Base-by-base conservation (phyloP, 176 grass and related monocot species). In the Bolboschoenus planiculmis region DNA sequence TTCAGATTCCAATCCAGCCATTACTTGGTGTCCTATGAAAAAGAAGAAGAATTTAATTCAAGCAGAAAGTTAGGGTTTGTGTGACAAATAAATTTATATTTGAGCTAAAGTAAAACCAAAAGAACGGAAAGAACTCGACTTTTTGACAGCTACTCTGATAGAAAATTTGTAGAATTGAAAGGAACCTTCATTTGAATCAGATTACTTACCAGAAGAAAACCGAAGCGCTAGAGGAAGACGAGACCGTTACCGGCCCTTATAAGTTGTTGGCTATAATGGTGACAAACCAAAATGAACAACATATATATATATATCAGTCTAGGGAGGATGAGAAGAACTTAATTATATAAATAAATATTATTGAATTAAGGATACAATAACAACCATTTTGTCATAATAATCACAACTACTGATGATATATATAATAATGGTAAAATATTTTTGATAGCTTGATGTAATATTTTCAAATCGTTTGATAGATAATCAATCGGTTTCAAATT, bases 1-100 rank as follows among this genome's bases (percentile, higher is more conserved):
- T 27, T 23, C 60, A 13, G 20, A 55, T 20, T 0, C 18, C 18
- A 20, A 27, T 78, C 24, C 20, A 26, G 46, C 72, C 84, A 89
- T 89, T 64, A 11, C 23, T 81, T 20, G 64, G 14, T n/a, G 2
- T 78, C 26, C 61, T 40, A 56, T 65, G 20, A 55, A 55, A 15
- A 57, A 57, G 5, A 59, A 56, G 72, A 89, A 57, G n/a, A 60
- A 78, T 16, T 54, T 68, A 24, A 18, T n/a, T 34, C 29, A 79
- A 85, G 26, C 20, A 37, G 16, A 26, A 3, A 46, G 40, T 47
- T 74, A 47, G 11, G 23, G 40, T 74, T 47, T n/a, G n/a, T n/a
- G n/a, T n/a, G n/a, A n/a, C n/a, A n/a, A 36, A 18, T 35, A 34
- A 66, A 6, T 33, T 36, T 7, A 66, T 30, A 66, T 66, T 30